Percentiles rank a stretch among this genome's conserved stretches.
These are phyloP conservation scores for Striga hermonthica DNA, from an alignment of 305 asterid genomes.

Conservation along the genomic window DNA sequence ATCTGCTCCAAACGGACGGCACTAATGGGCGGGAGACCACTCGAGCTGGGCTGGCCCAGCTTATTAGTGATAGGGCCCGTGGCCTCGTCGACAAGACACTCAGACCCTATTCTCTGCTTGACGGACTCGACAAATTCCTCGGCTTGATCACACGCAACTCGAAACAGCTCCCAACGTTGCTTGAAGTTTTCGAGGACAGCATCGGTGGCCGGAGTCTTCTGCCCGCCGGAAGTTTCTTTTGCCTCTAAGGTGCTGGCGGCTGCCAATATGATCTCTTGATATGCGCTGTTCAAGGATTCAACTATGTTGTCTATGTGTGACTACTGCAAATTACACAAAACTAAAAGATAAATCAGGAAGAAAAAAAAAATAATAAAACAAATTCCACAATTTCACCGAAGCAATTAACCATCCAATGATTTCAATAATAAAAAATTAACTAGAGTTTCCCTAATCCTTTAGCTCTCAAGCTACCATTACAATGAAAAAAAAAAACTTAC, in stretches of 20 bases:
- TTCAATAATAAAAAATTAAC: too few species aligned
- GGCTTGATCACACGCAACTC: conserved; percentile 91
- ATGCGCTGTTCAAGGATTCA: conserved; percentile 63
- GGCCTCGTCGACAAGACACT: conserved; percentile 97
- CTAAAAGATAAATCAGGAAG: too few species aligned
- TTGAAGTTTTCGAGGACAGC: conserved; percentile 81
- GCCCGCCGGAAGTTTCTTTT: conserved; percentile 56
- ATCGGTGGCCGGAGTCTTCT: conserved; percentile 68
- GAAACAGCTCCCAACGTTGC: conserved; percentile 83
- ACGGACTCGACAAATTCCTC: conserved; percentile 97
- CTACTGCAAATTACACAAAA: too few species aligned
- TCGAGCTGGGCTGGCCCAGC: conserved; percentile 51
- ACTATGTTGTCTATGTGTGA: conserved; percentile 67
- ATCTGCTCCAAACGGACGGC: conserved; percentile 96
- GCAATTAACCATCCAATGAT: too few species aligned
- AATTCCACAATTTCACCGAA: too few species aligned
- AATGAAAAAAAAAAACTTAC: too few species aligned
- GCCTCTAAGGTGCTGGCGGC: conserved; percentile 67
- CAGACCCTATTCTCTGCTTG: conserved; percentile 93
- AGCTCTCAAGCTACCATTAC: too few species aligned
- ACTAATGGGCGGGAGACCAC: conserved; percentile 87
- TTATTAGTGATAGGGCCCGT: conserved; percentile 68
- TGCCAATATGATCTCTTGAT: conserved; percentile 73
- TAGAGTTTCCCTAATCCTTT: too few species aligned
- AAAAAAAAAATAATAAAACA: too few species aligned